A percentile compares a stretch with the other conserved stretches of the same genome.
phyloP scores from a whole-genome alignment of 2,329 filamentous ascomycete genomes.

The Penicillium hordei region DNA sequence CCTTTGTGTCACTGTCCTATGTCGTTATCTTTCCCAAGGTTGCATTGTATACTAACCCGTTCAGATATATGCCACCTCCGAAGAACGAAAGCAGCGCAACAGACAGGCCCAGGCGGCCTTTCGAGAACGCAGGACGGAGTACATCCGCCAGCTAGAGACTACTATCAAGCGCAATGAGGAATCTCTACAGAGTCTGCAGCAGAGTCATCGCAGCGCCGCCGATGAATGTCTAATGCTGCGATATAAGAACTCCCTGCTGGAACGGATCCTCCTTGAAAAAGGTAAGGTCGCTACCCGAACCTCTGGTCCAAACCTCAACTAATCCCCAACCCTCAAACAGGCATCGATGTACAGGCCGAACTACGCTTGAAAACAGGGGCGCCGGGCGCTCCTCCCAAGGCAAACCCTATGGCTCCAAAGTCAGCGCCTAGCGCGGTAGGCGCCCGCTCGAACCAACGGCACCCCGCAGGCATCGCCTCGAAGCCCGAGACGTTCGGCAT shows the following conservation, averaged over 20 bases:
- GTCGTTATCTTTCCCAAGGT: neutral
- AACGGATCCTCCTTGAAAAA: slow-evolving; percentile 94
- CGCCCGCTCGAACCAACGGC: slow-evolving; percentile 71
- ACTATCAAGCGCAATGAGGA: slow-evolving; percentile 97
- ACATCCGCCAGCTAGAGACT: slow-evolving; percentile 98
- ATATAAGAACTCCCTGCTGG: slow-evolving; percentile 95
- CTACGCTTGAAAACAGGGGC: slow-evolving; percentile 88
- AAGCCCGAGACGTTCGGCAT: slow-evolving; percentile 54
- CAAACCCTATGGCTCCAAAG: slow-evolving; percentile 66
- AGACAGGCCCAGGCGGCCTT: slow-evolving; percentile 96
- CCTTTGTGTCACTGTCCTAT: slow-evolving; percentile 8
- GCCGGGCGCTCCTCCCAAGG: slow-evolving; percentile 66
- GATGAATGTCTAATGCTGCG: slow-evolving; percentile 98
- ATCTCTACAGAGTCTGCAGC: slow-evolving; percentile 85
- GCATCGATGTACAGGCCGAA: slow-evolving; percentile 96
- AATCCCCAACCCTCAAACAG: slow-evolving; percentile 46
- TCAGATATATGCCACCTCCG: slow-evolving; percentile 97
- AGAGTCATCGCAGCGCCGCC: slow-evolving; percentile 88
- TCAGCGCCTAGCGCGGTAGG: slow-evolving; percentile 76
- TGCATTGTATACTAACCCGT: slow-evolving; percentile 16
- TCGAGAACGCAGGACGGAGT: slow-evolving; percentile 92
- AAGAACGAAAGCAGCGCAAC: slow-evolving; percentile 97
- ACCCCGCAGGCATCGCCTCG: slow-evolving; percentile 71
- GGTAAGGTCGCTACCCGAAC: slow-evolving; percentile 52
- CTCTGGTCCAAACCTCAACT: neutral